Evolutionary conservation across 257 asterid genomes (phyloP), one percentile per base, ranked within the genome.

Genomic region (Avicennia marina): DNA sequence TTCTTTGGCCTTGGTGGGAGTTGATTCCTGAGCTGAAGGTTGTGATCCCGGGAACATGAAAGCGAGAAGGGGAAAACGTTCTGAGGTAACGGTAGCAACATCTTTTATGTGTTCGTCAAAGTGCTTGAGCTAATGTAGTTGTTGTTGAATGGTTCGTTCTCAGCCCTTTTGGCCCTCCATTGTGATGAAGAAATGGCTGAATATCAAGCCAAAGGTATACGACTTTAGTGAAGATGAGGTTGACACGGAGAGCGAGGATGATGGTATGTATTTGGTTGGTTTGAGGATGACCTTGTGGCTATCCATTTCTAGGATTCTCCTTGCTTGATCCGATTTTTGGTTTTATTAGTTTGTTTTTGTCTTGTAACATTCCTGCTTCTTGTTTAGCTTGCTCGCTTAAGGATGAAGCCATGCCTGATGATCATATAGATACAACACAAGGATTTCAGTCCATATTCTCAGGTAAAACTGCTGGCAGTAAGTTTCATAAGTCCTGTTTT

Each of bases 171-270:
- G 96, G 98, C 96, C 98, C 0, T 76, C 95, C 49, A 71, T 85
- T 67, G 94, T 90, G 81, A 81, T 90, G 94, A 87, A 90, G 68
- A 90, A 90, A 69, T 90, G 98, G 98, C 80, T 90, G 36, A 90
- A 90, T 57, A 81, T 90, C 44, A 68, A 75, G 75, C 98, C 98
- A 2, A 64, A 76, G 65, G 89, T 74, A 60, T 46, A 77, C 51
- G 96, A 90, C 54, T 90, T 90, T 50, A 90, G 98, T 48, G 98
- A 90, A 62, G 98, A 90, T 69, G 98, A 90, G 79, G 83, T 69
- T 15, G 98, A 90, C 27, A 81, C 96, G 10, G 98, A 90, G 84
- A 85, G 94, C 52, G 98, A 90, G 61, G 98, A 87, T 76, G 96
- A 87, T 71, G 87, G 95, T 90, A 74, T 44, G 54, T 6, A 32